These are phyloP conservation scores for Pseudogymnoascus sp. DNA, from an alignment of 2,329 filamentous ascomycete species.

Conservation along the genomic window DNA sequence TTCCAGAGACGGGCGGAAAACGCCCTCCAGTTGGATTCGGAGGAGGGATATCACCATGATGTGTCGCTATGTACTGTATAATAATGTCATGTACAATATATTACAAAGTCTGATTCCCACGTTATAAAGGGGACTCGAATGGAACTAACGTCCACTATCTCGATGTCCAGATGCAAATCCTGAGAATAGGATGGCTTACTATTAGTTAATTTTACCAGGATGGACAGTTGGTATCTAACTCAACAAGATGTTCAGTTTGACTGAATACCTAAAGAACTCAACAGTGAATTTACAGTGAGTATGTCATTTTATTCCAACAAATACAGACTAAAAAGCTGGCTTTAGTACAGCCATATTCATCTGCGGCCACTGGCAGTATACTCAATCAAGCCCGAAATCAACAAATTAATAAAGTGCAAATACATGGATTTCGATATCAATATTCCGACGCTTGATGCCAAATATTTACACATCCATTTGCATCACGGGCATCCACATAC, in stretches of 20 bases:
- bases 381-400: neutral
- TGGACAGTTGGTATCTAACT: neutral
- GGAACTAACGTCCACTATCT: neutral
- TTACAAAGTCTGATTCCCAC: neutral
- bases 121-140: neutral
- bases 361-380: neutral
- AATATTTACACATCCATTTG: neutral
- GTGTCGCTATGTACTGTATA: neutral
- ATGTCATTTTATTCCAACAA: neutral
- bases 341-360: neutral
- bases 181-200: neutral
- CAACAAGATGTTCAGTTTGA: neutral
- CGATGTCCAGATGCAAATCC: neutral
- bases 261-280: neutral
- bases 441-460: neutral
- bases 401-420: neutral
- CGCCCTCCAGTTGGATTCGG: slow-evolving; percentile 88
- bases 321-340: neutral
- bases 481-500: neutral
- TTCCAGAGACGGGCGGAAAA: slow-evolving; percentile 69
- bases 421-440: neutral
- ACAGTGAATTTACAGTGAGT: neutral
- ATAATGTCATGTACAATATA: slow-evolving; percentile 6
- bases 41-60: slow-evolving; percentile 48
- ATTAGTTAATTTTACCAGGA: neutral